A percentile compares a stretch with the other conserved stretches of the same genome.
phyloP scores from a whole-genome alignment of 257 asterid species.

The Gentiana macrophylla region DNA sequence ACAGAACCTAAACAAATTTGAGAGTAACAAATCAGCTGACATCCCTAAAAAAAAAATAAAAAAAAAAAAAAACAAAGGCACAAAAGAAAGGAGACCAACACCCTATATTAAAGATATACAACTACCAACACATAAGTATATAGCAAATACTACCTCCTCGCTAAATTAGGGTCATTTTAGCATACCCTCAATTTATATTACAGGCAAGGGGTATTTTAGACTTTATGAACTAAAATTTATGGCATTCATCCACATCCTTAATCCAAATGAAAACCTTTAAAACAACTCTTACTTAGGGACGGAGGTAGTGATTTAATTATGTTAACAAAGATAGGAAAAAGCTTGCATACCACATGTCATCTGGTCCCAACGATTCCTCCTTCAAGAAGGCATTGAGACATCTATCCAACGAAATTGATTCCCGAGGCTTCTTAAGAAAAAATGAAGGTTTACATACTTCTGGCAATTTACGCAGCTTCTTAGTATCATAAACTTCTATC shows the following conservation, averaged over 20 bases:
- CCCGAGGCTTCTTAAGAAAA: conserved; percentile 23
- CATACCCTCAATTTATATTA: neutral
- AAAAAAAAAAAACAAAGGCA: too few species aligned
- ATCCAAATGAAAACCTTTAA: too few species aligned
- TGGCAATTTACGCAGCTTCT: conserved; percentile 30
- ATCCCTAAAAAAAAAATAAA: neutral
- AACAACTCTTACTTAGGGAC: neutral
- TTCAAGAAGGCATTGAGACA: conserved; percentile 61
- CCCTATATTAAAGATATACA: neutral
- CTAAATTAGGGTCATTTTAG: too few species aligned
- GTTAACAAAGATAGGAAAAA: conserved; percentile 5
- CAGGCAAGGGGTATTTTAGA: too few species aligned
- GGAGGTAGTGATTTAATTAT: too few species aligned
- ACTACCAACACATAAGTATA: too few species aligned
- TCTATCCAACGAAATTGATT: conserved; percentile 37
- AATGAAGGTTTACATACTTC: conserved; percentile 24
- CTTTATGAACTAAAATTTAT: too few species aligned
- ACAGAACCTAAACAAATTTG: conserved; percentile 44
- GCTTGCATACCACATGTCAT: conserved; percentile 52
- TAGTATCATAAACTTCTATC: conserved; percentile 33
- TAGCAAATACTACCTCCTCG: too few species aligned
- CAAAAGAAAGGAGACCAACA: neutral
- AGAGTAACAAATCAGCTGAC: conserved; percentile 3
- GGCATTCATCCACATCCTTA: too few species aligned
- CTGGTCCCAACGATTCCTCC: conserved; percentile 84